Percentiles rank a stretch among this genome's conserved stretches.
These are phyloP conservation scores for Pouteria campechiana DNA, from an alignment of 179 eudicot genomes.

Conservation along the genomic window DNA sequence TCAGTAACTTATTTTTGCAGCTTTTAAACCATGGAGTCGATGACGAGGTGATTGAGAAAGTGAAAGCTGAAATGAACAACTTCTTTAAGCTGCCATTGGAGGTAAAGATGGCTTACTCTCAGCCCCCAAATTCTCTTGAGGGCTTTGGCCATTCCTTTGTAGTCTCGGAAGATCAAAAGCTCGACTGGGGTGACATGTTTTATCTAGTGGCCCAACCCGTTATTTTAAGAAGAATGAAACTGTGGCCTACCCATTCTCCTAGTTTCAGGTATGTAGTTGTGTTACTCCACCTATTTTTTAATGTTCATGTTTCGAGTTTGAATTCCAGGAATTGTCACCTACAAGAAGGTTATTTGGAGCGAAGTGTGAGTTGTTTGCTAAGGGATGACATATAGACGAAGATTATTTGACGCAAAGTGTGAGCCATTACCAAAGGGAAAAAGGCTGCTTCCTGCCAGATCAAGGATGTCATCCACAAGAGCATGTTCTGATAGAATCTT, in stretches of 20 bases:
- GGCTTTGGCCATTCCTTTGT: conserved; percentile 21
- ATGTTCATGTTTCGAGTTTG: too few relatives aligned
- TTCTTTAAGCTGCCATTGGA: conserved; percentile 19
- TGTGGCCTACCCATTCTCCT: conserved; percentile 12
- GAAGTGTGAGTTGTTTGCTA: too few relatives aligned
- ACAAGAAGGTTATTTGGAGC: too few relatives aligned
- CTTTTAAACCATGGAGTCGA: conserved; percentile 19
- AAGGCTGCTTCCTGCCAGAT: too few relatives aligned
- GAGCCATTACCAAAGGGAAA: too few relatives aligned
- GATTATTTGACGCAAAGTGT: too few relatives aligned
- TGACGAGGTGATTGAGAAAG: conserved; percentile 9
- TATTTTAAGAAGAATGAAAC: neutral
- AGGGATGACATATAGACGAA: too few relatives aligned
- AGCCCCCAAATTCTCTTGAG: conserved; percentile 8
- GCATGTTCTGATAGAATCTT: too few relatives aligned
- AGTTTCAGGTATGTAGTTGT: conserved; percentile 19
- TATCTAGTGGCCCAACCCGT: conserved; percentile 8
- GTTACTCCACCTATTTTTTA: too few relatives aligned
- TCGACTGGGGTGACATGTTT: conserved; percentile 22
- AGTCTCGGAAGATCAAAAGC: conserved; percentile 18
- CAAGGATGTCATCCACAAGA: too few relatives aligned
- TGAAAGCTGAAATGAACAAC: conserved; percentile 12
- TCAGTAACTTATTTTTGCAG: too few relatives aligned
- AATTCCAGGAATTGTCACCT: too few relatives aligned
- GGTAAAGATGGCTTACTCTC: conserved; percentile 16